These are phyloP conservation scores for Meira nashicola DNA, from an alignment of 1,284 basidiomycete species.

Conservation along the genomic window DNA sequence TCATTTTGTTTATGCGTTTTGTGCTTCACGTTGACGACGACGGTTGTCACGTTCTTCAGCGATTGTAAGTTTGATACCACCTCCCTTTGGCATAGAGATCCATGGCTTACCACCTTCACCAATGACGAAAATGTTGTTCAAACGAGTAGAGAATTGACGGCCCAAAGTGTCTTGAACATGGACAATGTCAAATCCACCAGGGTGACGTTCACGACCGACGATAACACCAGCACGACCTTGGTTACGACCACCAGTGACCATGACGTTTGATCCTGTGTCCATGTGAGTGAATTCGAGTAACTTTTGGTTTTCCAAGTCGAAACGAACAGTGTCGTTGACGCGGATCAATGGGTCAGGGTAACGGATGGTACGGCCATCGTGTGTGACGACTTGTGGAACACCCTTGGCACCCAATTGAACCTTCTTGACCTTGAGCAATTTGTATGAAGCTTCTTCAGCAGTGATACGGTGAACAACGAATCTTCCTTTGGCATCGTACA, in stretches of 20 bases:
- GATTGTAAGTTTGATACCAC: slow-evolving; percentile 79
- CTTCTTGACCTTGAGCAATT: slow-evolving; percentile 93
- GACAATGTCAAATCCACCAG: slow-evolving; percentile 81
- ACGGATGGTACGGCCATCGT: slow-evolving; percentile 98
- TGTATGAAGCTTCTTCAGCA: slow-evolving; percentile 93
- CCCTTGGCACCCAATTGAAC: slow-evolving; percentile 87
- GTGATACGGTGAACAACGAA: slow-evolving; percentile 99
- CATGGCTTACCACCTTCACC: slow-evolving; percentile 91
- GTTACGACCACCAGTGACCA: slow-evolving; percentile 98
- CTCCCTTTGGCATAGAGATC: slow-evolving; percentile 96
- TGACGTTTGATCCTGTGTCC: slow-evolving; percentile 94
- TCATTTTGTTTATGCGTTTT: slow-evolving; percentile 9
- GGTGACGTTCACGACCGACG: slow-evolving; percentile 90
- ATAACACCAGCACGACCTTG: slow-evolving; percentile 97
- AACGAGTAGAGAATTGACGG: slow-evolving; percentile 66
- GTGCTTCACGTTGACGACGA: slow-evolving; percentile 41
- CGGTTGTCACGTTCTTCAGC: slow-evolving; percentile 56
- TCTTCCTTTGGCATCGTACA: slow-evolving; percentile 99
- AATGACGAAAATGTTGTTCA: slow-evolving; percentile 96
- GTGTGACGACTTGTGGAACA: slow-evolving; percentile 94
- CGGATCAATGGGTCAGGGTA: slow-evolving; percentile 95
- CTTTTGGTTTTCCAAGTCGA: slow-evolving; percentile 90
- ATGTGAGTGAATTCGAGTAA: slow-evolving; percentile 84
- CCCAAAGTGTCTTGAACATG: slow-evolving; percentile 95
- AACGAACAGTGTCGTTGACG: slow-evolving; percentile 97